phyloP scores from a whole-genome alignment of 2,329 filamentous ascomycete species.

The Diaporthe ilicicola region DNA sequence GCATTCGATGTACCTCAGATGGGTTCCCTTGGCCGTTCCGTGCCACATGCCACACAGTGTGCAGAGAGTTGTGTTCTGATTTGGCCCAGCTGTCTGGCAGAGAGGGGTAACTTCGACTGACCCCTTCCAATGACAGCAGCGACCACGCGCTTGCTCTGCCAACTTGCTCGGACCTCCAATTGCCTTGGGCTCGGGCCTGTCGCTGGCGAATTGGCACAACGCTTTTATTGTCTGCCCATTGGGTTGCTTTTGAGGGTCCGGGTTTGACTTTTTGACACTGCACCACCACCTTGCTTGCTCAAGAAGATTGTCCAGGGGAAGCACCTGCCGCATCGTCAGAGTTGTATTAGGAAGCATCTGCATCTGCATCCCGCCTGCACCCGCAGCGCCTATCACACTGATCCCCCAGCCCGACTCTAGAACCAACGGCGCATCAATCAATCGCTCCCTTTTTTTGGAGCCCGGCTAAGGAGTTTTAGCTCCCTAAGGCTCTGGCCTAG shows the following conservation, averaged over 20 bases:
- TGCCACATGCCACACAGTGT: constrained; percentile 25
- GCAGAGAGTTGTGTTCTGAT: not conserved
- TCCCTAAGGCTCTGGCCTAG: not conserved
- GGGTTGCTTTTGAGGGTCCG: not conserved
- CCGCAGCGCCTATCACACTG: constrained; percentile 4
- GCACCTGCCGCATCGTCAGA: not conserved
- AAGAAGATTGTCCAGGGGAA: not conserved
- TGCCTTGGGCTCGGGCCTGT: not conserved
- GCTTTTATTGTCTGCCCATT: not conserved
- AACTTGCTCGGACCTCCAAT: not conserved
- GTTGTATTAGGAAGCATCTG: constrained; percentile 9
- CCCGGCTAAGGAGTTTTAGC: constrained; percentile 3
- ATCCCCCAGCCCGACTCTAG: not conserved
- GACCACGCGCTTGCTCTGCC: not conserved
- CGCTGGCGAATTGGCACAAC: too few species aligned
- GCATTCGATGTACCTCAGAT: not conserved
- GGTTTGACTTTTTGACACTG: not conserved
- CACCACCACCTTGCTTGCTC: not conserved
- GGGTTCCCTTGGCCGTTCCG: not conserved
- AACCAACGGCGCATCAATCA: constrained; percentile 8
- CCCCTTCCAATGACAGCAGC: constrained; percentile 2
- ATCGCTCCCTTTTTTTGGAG: constrained; percentile 18
- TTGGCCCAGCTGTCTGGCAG: constrained; percentile 32
- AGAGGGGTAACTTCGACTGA: not conserved
- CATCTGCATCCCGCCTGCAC: constrained; percentile 3